Evolutionary conservation across 2,329 filamentous ascomycete genomes (phyloP).

Genomic region (Colletotrichum ledebouriae): DNA sequence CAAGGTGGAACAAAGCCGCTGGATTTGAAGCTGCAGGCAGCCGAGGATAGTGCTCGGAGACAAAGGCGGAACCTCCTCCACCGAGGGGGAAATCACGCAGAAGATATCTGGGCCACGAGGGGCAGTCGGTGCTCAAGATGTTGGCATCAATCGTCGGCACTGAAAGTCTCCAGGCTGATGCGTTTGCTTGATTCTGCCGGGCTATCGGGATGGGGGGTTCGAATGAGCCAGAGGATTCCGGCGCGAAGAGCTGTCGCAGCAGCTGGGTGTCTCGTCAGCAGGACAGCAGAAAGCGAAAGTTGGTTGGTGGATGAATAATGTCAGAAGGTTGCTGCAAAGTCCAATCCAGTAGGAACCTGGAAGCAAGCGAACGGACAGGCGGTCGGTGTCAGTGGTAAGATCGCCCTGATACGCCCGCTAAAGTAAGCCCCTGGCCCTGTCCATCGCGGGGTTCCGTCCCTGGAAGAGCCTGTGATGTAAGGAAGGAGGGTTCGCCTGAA

Average conservation of each 20-base stretch:
- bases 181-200: background rate
- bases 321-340: slow-evolving; percentile 5
- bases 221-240: slow-evolving; percentile 14
- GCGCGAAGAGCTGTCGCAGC: slow-evolving; percentile 31
- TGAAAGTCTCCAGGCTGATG: slow-evolving; percentile 1
- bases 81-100: slow-evolving; percentile 24
- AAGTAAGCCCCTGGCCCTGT: slow-evolving; percentile 40
- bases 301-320: slow-evolving; percentile 32
- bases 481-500: slow-evolving; percentile 14
- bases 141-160: slow-evolving; percentile 6
- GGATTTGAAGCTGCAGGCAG: background rate
- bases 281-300: slow-evolving; percentile 25
- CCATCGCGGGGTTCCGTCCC: slow-evolving; percentile 40
- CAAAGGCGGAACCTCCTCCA: slow-evolving; percentile 19
- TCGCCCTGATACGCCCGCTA: slow-evolving; percentile 41
- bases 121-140: background rate
- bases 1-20: background rate
- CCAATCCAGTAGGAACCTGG: slow-evolving; percentile 1
- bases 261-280: slow-evolving; percentile 37
- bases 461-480: slow-evolving; percentile 32
- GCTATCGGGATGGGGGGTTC: slow-evolving; percentile 4
- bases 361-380: slow-evolving; percentile 25
- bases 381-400: slow-evolving; percentile 31
- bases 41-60: slow-evolving; percentile 10
- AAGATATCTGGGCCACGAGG: slow-evolving; percentile 12